Percentiles rank a stretch among this genome's conserved stretches.
Conservation (phyloP, 2,329 filamentous ascomycete genomes). For the Domatiomyces catenatus region DNA sequence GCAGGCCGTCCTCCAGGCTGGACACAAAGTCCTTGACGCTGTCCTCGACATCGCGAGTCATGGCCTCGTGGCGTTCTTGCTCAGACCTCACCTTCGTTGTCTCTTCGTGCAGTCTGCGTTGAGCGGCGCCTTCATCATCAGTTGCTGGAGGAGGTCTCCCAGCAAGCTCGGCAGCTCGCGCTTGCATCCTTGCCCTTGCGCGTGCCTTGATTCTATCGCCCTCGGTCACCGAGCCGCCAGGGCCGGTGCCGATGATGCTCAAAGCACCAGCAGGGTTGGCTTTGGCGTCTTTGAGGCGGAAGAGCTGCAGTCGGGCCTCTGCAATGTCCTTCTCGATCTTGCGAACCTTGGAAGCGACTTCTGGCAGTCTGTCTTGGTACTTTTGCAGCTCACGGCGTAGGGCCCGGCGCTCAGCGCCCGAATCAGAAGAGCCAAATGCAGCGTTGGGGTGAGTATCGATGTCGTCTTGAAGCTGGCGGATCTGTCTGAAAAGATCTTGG, state of each 20-base stretch:
- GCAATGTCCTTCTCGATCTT: constrained; percentile 84
- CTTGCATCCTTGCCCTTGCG: constrained; percentile 97
- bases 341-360: constrained; percentile 81
- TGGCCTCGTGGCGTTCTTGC: constrained; percentile 84
- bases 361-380: constrained; percentile 75
- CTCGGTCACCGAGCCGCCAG: constrained; percentile 79
- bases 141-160: constrained; percentile 61
- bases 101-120: constrained; percentile 79
- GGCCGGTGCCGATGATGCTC: constrained; percentile 78
- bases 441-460: constrained; percentile 83
- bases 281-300: constrained; percentile 85
- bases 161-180: constrained; percentile 79
- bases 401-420: constrained; percentile 70
- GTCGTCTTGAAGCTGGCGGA: constrained; percentile 82
- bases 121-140: constrained; percentile 61
- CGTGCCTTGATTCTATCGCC: constrained; percentile 86
- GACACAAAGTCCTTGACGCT: constrained; percentile 78
- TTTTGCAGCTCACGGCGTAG: constrained; percentile 80
- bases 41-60: constrained; percentile 94
- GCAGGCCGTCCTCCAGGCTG: constrained; percentile 72
- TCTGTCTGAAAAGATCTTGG: constrained; percentile 83
- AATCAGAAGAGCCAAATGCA: constrained; percentile 53
- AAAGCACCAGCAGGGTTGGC: constrained; percentile 68
- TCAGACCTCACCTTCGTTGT: constrained; percentile 66
- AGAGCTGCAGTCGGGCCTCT: constrained; percentile 79